These are phyloP conservation scores for Coemansia sp. DNA, from an alignment of 192 early-diverging fungal genomes.

Conservation along the genomic window DNA sequence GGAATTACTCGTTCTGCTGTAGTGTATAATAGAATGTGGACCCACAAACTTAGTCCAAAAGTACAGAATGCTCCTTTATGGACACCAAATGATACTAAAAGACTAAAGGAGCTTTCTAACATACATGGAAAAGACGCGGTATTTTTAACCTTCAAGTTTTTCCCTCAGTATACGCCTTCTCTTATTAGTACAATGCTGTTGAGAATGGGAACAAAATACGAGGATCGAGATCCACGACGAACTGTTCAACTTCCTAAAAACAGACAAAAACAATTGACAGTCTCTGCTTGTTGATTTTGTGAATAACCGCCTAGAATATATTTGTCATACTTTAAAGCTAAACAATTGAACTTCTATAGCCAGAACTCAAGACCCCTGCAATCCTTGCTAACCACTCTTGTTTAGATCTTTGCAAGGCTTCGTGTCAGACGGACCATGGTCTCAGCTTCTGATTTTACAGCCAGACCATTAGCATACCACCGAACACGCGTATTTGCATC, in stretches of 20 bases:
- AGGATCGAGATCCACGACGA: conserved; percentile 18
- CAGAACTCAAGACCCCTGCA: not conserved
- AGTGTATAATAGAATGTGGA: conserved; percentile 13
- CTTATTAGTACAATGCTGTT: conserved; percentile 9
- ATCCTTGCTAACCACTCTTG: not conserved
- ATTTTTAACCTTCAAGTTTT: conserved; percentile 43
- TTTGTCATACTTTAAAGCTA: too few relatives aligned
- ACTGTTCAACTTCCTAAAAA: not conserved
- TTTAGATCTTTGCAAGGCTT: conserved; percentile 28
- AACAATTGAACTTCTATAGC: not conserved
- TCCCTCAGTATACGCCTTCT: conserved; percentile 35
- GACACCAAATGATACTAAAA: conserved; percentile 5
- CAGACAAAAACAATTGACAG: not conserved
- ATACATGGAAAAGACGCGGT: conserved; percentile 36
- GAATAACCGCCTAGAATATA: too few relatives aligned
- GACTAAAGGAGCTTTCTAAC: conserved; percentile 7
- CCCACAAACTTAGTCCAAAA: conserved; percentile 19
- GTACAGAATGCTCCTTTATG: conserved; percentile 26
- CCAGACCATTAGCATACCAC: conserved; percentile 57
- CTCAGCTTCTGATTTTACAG: conserved; percentile 30
- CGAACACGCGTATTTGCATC: conserved; percentile 41
- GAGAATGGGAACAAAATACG: conserved; percentile 9
- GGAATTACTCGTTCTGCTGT: conserved; percentile 2
- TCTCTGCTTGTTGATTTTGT: not conserved
- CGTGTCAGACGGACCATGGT: conserved; percentile 37